Conservation (phyloP, 164 flowering plant genomes). For the Liriodendron chinense region DNA sequence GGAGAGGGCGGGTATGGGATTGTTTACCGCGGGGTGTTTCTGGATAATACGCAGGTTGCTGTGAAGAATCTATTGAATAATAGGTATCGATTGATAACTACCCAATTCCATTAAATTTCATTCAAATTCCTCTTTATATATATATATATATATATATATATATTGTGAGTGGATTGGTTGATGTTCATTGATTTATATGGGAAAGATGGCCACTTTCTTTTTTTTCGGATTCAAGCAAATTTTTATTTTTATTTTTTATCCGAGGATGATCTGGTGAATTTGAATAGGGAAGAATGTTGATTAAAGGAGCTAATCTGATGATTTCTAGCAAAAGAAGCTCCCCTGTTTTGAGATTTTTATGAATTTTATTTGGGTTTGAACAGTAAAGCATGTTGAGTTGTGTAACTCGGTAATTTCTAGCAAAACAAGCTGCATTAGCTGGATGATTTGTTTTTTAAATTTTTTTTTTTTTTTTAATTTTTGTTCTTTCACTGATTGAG, state of each 20-base stretch:
- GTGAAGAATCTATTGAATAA: constrained; percentile 92
- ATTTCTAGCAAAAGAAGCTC: neutral
- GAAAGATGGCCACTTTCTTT: neutral
- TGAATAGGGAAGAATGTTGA: neutral
- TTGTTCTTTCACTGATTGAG: neutral
- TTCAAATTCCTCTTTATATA: neutral
- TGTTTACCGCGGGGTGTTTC: constrained; percentile 76
- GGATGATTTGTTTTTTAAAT: neutral
- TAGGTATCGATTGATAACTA: constrained; percentile 39
- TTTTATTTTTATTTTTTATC: neutral
- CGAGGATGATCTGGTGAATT: neutral
- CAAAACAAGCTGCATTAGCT: neutral
- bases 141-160: neutral
- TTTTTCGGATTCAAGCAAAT: neutral
- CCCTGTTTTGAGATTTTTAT: neutral
- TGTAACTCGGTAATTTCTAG: neutral
- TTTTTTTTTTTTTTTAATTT: neutral
- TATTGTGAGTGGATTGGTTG: neutral
- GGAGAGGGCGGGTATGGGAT: constrained; percentile 99
- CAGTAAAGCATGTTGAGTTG: neutral
- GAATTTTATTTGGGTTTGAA: neutral
- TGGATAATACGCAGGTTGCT: constrained; percentile 72
- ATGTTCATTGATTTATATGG: neutral
- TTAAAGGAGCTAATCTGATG: neutral
- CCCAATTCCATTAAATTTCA: neutral